Evolutionary conservation across 2,329 filamentous ascomycete genomes (phyloP), one percentile per base, ranked within the genome.

Genomic region (Pochonia chlamydosporia): DNA sequence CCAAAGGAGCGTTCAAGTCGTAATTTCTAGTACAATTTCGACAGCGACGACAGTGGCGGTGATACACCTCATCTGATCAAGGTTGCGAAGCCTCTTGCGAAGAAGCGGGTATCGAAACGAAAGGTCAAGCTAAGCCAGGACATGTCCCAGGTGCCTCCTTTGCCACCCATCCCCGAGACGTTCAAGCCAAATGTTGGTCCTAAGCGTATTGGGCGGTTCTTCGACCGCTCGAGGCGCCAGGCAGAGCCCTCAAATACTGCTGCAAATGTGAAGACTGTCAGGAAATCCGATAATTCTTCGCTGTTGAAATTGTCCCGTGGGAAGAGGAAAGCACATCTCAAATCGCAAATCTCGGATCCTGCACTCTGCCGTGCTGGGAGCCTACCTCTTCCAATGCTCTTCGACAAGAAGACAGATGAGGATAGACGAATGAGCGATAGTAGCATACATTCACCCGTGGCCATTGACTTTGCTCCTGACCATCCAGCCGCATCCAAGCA

Each of bases 1-100:
- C 65, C 65, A 3, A 61, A 60, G 46, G 62, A 64, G 50, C 49
- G 61, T 37, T 49, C 58, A 33, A 58, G 56, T 54, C 65, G 64
- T 55, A 52, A 62, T 21, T 63, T 63, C 44, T 69, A 68, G 65
- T 68, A 68, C 48, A 54, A 62, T 53, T 56, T 65, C 52, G 64
- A 68, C 55, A 66, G 61, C 36, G 64, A 64, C 11, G 62, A 63
- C 11, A 35, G 30, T 4, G 56, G 56, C 18, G 52, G 55, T 18
- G 55, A 59, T 3, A 48, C 46, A 9, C 37, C 20, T 13, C n/a
- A 4, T 13, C 5, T 11, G 7, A 20, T 10, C 8, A 16, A 20
- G 21, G 20, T 28, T 24, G 26, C 16, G 9, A 41, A 33, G 14
- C n/a, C n/a, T 6, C 10, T 10, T 21, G 28, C 14, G 16, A 48